Evolutionary conservation across 208 protist species (phyloP), one percentile per base, ranked within the genome.

Genomic region (Phytomonas serpens): DNA sequence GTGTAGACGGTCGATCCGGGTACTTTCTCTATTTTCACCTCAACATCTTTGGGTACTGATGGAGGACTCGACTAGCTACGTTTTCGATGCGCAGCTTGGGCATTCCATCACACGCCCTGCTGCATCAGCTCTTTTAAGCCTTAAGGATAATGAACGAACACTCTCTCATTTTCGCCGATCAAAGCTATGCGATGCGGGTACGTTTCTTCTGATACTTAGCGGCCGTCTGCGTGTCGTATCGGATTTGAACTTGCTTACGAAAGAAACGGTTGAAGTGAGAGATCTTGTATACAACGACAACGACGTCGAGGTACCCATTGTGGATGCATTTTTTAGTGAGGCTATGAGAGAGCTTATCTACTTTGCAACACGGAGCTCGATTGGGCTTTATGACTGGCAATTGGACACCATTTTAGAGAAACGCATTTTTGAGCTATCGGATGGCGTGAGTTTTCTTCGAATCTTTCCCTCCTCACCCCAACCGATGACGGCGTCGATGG

Each of bases 261-360:
- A 40, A 34, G 69, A 76, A 29, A 19, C 72, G n/a, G 64, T 74
- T 13, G 71, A 70, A 37, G 82, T 76, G 13, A 82, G 81, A 61
- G 87, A 95, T 65, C 66, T 95, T 0, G 78, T 92, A 57, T 92
- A 87, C 78, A 84, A 92, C 75, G 85, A 71, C 69, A 75, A 80
- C 7, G 84, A 90, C 33, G 87, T 84, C 33, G 71, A 76, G 65
- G 71, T 79, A 40, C 91, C 85, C 0, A 82, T 95, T 11, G 47
- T 95, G 65, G 90, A 95, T 76, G 84, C 79, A 52, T 83, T 84
- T 66, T 95, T 95, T 75, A 95, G 90, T 73, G 82, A 93, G 51
- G 77, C 87, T 61, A 73, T 87, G 30, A 82, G 86, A 76, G 90
- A 89, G 62, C 67, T 90, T 31, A 29, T 95, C 47, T 93, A 86